Conservation (phyloP, 169 alveolate species). For the Plasmodium blacklocki region DNA sequence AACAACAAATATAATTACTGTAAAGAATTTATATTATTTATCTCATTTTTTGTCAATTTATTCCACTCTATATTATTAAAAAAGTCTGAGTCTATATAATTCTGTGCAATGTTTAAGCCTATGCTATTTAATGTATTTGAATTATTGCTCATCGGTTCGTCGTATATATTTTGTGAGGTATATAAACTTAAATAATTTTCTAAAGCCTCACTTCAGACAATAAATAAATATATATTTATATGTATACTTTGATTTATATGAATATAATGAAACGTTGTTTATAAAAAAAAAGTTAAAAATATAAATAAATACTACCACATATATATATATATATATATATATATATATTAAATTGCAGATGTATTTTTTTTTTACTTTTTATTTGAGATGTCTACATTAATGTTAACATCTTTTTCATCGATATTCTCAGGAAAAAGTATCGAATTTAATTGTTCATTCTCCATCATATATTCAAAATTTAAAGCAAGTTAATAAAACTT, state of each 20-base stretch:
- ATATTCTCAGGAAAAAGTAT: too few relatives aligned
- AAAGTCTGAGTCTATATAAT: neutral
- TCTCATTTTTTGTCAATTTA: constrained; percentile 7
- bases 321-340: neutral
- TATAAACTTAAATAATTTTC: constrained; percentile 35
- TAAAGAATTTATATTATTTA: neutral
- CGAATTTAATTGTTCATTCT: too few relatives aligned
- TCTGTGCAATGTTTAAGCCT: neutral
- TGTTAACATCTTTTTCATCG: too few relatives aligned
- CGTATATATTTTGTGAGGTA: constrained; percentile 21
- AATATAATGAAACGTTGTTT: too few relatives aligned
- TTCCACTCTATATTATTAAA: neutral
- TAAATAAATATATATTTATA: neutral
- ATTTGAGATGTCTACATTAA: too few relatives aligned
- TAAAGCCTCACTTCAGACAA: constrained; percentile 34
- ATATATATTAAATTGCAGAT: neutral
- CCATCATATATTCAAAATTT: too few relatives aligned
- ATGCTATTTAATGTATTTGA: neutral
- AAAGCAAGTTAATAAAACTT: too few relatives aligned
- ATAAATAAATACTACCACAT: neutral
- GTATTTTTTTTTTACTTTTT: too few relatives aligned
- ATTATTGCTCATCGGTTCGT: neutral
- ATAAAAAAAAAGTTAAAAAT: neutral
- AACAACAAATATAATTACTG: constrained; percentile 15
- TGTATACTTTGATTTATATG: neutral